Percentiles rank a stretch among this genome's conserved stretches.
These are phyloP conservation scores for Termitomyces sp. DNA, from an alignment of 1,284 basidiomycete species.

Conservation along the genomic window DNA sequence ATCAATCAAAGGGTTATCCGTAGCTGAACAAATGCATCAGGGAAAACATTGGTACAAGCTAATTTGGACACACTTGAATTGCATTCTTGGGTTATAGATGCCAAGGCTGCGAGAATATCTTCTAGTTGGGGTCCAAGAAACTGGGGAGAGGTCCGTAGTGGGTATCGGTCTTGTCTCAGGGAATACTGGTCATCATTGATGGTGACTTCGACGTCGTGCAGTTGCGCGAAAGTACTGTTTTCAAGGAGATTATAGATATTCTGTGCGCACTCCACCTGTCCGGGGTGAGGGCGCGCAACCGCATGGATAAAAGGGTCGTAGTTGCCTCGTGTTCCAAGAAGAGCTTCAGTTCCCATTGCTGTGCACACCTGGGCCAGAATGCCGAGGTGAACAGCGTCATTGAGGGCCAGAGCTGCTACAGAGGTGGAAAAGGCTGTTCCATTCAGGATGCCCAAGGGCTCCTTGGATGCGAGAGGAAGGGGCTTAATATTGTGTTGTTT, in stretches of 20 bases:
- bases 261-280: conserved; percentile 73
- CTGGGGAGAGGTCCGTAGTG: conserved; percentile 78
- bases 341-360: conserved; percentile 80
- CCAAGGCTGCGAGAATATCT: conserved; percentile 65
- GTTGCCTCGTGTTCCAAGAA: conserved; percentile 65
- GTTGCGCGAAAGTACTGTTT: conserved; percentile 62
- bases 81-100: conserved; percentile 69
- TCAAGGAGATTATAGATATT: conserved; percentile 65
- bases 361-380: conserved; percentile 75
- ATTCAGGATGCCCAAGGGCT: conserved; percentile 79
- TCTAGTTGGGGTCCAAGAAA: conserved; percentile 86
- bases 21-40: conserved; percentile 39
- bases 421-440: conserved; percentile 81
- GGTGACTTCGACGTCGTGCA: conserved; percentile 43
- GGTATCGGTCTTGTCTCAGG: conserved; percentile 64
- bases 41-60: conserved; percentile 7
- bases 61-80: conserved; percentile 68
- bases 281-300: conserved; percentile 81
- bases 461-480: conserved; percentile 72
- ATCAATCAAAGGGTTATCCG: conserved; percentile 74
- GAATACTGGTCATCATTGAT: conserved; percentile 62
- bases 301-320: conserved; percentile 81
- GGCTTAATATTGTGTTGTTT: conserved; percentile 59
- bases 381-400: conserved; percentile 69
- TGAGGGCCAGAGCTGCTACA: conserved; percentile 60